These are phyloP conservation scores for Pestalotiopsis sp. DNA, from an alignment of 2,329 filamentous ascomycete genomes.

Conservation along the genomic window DNA sequence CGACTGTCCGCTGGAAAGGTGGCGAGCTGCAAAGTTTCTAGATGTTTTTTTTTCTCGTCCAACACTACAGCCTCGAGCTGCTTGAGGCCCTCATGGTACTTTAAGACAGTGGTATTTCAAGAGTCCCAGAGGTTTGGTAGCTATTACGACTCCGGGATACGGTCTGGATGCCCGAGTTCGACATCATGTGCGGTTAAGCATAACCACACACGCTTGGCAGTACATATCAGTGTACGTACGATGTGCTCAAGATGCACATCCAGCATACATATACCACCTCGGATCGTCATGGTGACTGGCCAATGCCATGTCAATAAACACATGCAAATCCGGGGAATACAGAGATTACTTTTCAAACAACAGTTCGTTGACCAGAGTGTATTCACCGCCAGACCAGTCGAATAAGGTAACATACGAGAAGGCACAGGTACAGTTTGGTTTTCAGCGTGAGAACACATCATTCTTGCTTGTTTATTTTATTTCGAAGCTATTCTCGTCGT, in stretches of 20 bases:
- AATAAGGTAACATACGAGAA: no score
- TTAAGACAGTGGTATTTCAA: no score
- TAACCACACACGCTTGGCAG: not conserved
- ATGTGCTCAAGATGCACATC: not conserved
- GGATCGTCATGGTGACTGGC: not conserved
- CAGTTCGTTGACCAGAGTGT: no score
- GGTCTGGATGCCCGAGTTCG: not conserved
- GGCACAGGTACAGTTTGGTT: not conserved
- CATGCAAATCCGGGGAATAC: not conserved
- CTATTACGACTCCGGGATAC: not conserved
- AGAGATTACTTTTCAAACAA: not conserved
- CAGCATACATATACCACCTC: not conserved
- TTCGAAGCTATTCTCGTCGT: constrained; percentile 25
- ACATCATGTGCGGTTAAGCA: not conserved
- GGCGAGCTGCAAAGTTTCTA: no score
- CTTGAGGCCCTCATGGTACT: no score
- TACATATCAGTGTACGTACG: not conserved
- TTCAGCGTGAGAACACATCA: not conserved
- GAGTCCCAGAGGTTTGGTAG: not conserved
- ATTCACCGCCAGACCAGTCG: no score
- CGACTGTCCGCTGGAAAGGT: no score
- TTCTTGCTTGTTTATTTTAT: not conserved
- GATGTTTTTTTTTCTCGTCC: no score
- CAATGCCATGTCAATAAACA: not conserved
- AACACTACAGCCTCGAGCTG: no score